phyloP scores from a whole-genome alignment of 192 early-diverging fungal genomes.

The Backusella luteola region DNA sequence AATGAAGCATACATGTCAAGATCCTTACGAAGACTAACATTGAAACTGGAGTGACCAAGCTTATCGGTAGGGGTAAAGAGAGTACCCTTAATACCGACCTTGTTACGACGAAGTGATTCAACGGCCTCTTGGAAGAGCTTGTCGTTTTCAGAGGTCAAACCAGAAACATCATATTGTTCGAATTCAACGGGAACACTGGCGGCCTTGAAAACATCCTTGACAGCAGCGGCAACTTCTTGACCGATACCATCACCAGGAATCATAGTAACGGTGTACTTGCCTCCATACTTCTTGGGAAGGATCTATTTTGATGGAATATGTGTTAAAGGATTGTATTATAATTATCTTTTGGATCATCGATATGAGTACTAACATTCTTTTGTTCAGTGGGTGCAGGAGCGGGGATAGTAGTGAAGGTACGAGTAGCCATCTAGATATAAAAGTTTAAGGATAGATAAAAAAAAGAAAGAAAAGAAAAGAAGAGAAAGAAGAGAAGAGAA shows the following conservation, averaged over 20 bases:
- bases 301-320: slow-evolving; percentile 26
- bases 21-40: slow-evolving; percentile 96
- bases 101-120: slow-evolving; percentile 90
- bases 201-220: slow-evolving; percentile 94
- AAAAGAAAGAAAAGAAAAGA: neutral
- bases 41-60: slow-evolving; percentile 76
- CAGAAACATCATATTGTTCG: slow-evolving; percentile 97
- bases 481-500: neutral
- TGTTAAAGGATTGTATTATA: neutral
- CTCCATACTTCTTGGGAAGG: slow-evolving; percentile 76
- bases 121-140: slow-evolving; percentile 85
- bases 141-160: slow-evolving; percentile 83
- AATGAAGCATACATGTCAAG: slow-evolving; percentile 98
- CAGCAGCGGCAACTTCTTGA: slow-evolving; percentile 84
- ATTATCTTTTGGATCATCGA: neutral
- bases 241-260: slow-evolving; percentile 99
- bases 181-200: slow-evolving; percentile 93
- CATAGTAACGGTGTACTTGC: slow-evolving; percentile 92
- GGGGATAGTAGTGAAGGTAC: slow-evolving; percentile 34
- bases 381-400: slow-evolving; percentile 37
- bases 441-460: neutral
- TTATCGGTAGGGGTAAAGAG: slow-evolving; percentile 85
- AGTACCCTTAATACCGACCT: slow-evolving; percentile 96
- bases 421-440: slow-evolving; percentile 11
- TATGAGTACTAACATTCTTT: slow-evolving; percentile 25